Conservation (phyloP, 805 yeast species). For the Ogataea glucozyma region DNA sequence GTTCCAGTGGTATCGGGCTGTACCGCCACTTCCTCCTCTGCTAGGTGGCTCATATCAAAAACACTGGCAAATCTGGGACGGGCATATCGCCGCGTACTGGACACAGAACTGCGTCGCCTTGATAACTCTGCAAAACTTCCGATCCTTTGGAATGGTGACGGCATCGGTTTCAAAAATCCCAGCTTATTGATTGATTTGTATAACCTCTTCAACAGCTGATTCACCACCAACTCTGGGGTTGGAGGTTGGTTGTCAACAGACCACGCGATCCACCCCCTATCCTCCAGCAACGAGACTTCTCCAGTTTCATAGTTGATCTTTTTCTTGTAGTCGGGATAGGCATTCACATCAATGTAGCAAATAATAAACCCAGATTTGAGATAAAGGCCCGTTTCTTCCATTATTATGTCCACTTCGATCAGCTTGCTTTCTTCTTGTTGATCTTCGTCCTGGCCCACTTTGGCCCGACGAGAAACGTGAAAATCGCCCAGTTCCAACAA, state of each 20-base stretch:
- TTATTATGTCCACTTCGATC: slow-evolving; percentile 42
- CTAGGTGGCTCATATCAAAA: slow-evolving; percentile 7
- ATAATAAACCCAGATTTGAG: slow-evolving; percentile 52
- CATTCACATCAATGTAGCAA: slow-evolving; percentile 38
- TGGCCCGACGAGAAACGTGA: slow-evolving; percentile 22
- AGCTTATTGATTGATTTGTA: slow-evolving; percentile 45
- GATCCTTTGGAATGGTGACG: slow-evolving; percentile 27
- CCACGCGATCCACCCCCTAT: slow-evolving; percentile 35
- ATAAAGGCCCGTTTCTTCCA: slow-evolving; percentile 60
- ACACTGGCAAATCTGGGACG: slow-evolving; percentile 4
- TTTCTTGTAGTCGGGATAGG: slow-evolving; percentile 24
- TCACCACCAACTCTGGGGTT: slow-evolving; percentile 40
- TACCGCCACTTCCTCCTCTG: slow-evolving; percentile 7
- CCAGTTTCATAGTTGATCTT: slow-evolving; percentile 8
- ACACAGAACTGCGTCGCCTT: slow-evolving; percentile 15
- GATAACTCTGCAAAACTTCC: slow-evolving; percentile 32
- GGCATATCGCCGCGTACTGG: slow-evolving; percentile 2
- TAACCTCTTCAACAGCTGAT: slow-evolving; percentile 46
- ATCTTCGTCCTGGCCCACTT: not conserved
- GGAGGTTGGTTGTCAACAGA: slow-evolving; percentile 35
- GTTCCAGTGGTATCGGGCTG: slow-evolving; percentile 11
- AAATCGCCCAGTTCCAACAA: slow-evolving; percentile 54
- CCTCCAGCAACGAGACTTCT: slow-evolving; percentile 8
- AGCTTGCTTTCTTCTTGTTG: slow-evolving; percentile 23
- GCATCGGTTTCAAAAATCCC: slow-evolving; percentile 19